Percentiles rank a stretch among this genome's conserved stretches.
Conservation (phyloP, 2,329 filamentous ascomycete genomes). For the Pseudocercospora musae region DNA sequence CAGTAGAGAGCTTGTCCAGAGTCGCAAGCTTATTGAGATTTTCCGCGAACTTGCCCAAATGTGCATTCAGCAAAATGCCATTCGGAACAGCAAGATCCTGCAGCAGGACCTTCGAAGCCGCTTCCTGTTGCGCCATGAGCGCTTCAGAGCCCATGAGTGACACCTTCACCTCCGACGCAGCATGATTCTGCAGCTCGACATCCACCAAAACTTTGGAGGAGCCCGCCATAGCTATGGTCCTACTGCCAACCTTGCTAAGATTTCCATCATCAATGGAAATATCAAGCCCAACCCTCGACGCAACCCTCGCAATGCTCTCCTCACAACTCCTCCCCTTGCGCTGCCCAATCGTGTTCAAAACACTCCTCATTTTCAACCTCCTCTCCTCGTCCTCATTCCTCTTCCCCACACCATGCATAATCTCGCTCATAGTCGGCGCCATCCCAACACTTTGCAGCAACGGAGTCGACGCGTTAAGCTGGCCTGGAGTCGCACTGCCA, state of each 20-base stretch:
- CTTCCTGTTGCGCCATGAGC: conserved; percentile 58
- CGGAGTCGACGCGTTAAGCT: conserved; percentile 32
- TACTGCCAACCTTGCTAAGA: conserved; percentile 28
- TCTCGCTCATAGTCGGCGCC: conserved; percentile 41
- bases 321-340: conserved; percentile 70
- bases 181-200: conserved; percentile 30
- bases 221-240: conserved; percentile 38
- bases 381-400: conserved; percentile 54
- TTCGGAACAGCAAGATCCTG: conserved; percentile 60
- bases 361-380: conserved; percentile 54
- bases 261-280: conserved; percentile 21
- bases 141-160: conserved; percentile 60
- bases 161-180: conserved; percentile 56
- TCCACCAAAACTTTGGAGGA: conserved; percentile 29
- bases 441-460: conserved; percentile 39
- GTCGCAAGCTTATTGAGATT: conserved; percentile 68
- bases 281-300: conserved; percentile 58
- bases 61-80: conserved; percentile 64
- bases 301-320: conserved; percentile 69
- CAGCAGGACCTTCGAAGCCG: conserved; percentile 64
- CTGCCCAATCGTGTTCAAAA: conserved; percentile 63
- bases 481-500: conserved; percentile 40
- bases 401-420: conserved; percentile 41
- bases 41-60: conserved; percentile 64
- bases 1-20: conserved; percentile 68